Evolutionary conservation across 2,329 filamentous ascomycete species (phyloP), one percentile per base, ranked within the genome.

Genomic region (Fusarium luffae): DNA sequence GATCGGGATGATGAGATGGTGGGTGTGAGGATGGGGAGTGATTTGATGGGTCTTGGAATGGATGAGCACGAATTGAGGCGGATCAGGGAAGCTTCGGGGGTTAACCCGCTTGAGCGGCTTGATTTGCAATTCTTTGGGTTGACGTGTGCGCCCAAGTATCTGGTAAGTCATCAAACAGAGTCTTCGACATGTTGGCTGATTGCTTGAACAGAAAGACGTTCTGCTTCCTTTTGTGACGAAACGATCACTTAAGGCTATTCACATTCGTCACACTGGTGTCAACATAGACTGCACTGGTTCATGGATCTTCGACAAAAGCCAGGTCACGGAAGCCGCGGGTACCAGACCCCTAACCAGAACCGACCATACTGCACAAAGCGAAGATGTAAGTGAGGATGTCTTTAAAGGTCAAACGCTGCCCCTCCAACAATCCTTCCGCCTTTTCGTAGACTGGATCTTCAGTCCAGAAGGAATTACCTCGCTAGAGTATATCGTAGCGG

Each of bases 1-100:
- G 60, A 49, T 14, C 28, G 11, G 3, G 60, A 63, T n/a, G 60
- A 44, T 7, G 60, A 63, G 19, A 4, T 40, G 2, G n/a, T 63
- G 0, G 9, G 9, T 4, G 47, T 23, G 0, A 49, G 48, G 3
- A 44, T 63, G 11, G 43, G 58, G 2, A 48, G 16, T 6, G 60
- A 63, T 21, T 7, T 41, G 5, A 12, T 14, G 1, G 48, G 40
- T 8, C 42, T 62, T 1, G 43, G 6, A 1, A 27, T 63, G 4
- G 48, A 49, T 5, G 2, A 21, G 7, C 1, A 8, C 3, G 34
- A 63, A 5, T 7, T 18, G 13, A 3, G 14, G 8, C 0, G 14
- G 42, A 27, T 62, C 0, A 28, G 2, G 7, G 7, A 28, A 0
- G 11, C 40, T 21, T 11, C 34, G 11, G 28, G 4, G 0, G 19